A percentile compares a stretch with the other conserved stretches of the same genome.
Evolutionary conservation across 1,284 basidiomycete species (phyloP).

Genomic region (Cystobasidiaceae sp.): DNA sequence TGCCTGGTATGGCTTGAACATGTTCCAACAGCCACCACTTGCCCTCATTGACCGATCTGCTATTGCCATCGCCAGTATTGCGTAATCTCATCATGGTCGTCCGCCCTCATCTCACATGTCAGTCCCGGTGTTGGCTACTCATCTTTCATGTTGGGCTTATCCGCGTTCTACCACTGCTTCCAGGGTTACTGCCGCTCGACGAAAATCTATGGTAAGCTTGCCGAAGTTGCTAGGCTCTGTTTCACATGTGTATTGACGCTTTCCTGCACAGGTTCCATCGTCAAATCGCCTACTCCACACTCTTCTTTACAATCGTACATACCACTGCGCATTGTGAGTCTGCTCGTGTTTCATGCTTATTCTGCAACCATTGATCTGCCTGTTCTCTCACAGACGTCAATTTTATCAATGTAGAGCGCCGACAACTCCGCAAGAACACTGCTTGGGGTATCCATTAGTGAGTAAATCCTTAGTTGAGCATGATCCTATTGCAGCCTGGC

Average conservation of each 20-base stretch:
- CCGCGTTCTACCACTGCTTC: not conserved
- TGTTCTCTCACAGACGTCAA: conserved; percentile 23
- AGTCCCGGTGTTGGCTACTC: not conserved
- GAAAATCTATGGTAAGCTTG: conserved; percentile 67
- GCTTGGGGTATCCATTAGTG: conserved; percentile 78
- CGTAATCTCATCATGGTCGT: conserved; percentile 74
- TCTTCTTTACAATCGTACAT: conserved; percentile 66
- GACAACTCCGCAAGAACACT: conserved; percentile 62
- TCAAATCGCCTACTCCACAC: conserved; percentile 82
- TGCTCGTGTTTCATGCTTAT: not conserved
- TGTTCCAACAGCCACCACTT: not conserved
- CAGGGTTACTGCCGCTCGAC: conserved; percentile 75
- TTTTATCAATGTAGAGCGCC: conserved; percentile 49
- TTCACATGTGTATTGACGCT: not conserved
- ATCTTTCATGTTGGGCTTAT: no score
- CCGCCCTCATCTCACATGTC: conserved; percentile 53
- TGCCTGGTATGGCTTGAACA: conserved; percentile 56
- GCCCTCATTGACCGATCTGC: not conserved
- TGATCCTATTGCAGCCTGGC: no score
- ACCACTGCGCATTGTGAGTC: conserved; percentile 66
- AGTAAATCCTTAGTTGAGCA: conserved; percentile 55
- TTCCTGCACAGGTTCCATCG: conserved; percentile 61
- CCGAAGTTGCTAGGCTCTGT: not conserved
- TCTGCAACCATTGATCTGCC: no score
- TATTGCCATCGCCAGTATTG: not conserved